Evolutionary conservation across 2,329 filamentous ascomycete genomes (phyloP).

Genomic region (Neofusicoccum laricinum): DNA sequence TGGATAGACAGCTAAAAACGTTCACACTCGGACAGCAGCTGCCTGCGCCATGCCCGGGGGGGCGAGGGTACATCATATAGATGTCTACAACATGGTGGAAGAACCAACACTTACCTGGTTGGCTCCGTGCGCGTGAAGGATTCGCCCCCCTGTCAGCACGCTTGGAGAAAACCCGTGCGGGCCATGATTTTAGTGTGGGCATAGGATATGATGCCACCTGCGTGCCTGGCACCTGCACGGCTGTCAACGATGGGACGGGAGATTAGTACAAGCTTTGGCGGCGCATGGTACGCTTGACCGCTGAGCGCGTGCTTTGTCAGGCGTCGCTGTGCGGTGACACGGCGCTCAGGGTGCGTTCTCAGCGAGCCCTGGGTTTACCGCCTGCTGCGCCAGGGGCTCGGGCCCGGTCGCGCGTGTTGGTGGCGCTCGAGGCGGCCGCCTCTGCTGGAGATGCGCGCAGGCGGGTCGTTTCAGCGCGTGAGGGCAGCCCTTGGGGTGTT

Average conservation of each 20-base stretch:
- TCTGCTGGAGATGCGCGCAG: constrained; percentile 11
- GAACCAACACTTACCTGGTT: constrained; percentile 17
- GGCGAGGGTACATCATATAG: constrained; percentile 20
- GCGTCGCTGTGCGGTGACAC: constrained; percentile 14
- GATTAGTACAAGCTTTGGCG: constrained; percentile 17
- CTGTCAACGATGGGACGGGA: constrained; percentile 10
- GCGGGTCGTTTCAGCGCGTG: constrained; percentile 14
- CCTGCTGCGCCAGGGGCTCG: constrained; percentile 7
- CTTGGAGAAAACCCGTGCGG: constrained; percentile 24
- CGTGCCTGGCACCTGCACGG: constrained; percentile 14
- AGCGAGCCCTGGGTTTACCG: constrained; percentile 17
- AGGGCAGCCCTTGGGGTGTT: neutral
- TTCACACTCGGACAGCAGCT: constrained; percentile 13
- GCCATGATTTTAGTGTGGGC: constrained; percentile 35
- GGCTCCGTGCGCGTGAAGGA: constrained; percentile 33
- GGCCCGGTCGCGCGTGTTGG: constrained; percentile 16
- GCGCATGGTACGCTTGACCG: constrained; percentile 8
- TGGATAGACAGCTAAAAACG: constrained; percentile 15
- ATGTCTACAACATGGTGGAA: constrained; percentile 17
- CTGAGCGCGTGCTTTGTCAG: constrained; percentile 8
- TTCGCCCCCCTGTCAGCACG: constrained; percentile 25
- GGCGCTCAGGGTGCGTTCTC: constrained; percentile 3
- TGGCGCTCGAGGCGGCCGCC: constrained; percentile 14
- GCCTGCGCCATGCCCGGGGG: constrained; percentile 36
- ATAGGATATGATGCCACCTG: constrained; percentile 16